phyloP scores from a whole-genome alignment of 2,329 filamentous ascomycete genomes.

The Claviceps pazoutovae region DNA sequence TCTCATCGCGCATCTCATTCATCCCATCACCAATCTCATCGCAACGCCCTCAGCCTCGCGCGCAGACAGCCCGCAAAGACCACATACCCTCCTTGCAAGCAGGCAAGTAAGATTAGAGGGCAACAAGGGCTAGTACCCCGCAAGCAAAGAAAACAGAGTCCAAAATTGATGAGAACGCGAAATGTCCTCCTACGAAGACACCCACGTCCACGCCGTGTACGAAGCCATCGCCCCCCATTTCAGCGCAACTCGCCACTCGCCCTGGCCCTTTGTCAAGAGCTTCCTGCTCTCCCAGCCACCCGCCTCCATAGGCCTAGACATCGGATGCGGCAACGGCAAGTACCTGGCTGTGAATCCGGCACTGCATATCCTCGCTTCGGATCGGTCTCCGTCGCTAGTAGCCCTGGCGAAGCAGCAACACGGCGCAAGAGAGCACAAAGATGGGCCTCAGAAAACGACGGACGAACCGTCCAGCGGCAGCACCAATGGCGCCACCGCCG shows the following conservation, averaged over 20 bases:
- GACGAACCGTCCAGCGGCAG: slow-evolving; percentile 10
- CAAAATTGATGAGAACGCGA: not conserved
- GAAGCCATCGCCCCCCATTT: slow-evolving; percentile 76
- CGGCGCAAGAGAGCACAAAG: not conserved
- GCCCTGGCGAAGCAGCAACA: slow-evolving; percentile 26
- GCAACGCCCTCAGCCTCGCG: too few relatives aligned
- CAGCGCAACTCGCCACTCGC: slow-evolving; percentile 64
- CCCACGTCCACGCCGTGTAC: slow-evolving; percentile 87
- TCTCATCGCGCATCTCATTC: too few relatives aligned
- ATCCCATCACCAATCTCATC: too few relatives aligned
- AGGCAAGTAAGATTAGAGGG: too few relatives aligned
- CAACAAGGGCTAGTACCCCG: too few relatives aligned
- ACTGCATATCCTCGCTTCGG: slow-evolving; percentile 71
- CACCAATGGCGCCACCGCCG: slow-evolving; percentile 32
- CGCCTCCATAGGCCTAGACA: slow-evolving; percentile 72
- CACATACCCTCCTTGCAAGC: too few relatives aligned
- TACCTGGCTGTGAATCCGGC: slow-evolving; percentile 68
- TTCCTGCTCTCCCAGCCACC: slow-evolving; percentile 55
- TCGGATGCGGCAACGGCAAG: slow-evolving; percentile 96
- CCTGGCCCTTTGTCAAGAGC: slow-evolving; percentile 79
- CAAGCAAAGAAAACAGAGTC: not conserved
- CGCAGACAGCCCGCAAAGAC: too few relatives aligned
- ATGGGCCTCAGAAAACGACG: not conserved
- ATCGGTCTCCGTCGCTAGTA: slow-evolving; percentile 53
- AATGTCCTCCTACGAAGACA: slow-evolving; percentile 52